These are phyloP conservation scores for Nematodospora anomalae DNA, from an alignment of 1,139 yeast genomes.

Conservation along the genomic window DNA sequence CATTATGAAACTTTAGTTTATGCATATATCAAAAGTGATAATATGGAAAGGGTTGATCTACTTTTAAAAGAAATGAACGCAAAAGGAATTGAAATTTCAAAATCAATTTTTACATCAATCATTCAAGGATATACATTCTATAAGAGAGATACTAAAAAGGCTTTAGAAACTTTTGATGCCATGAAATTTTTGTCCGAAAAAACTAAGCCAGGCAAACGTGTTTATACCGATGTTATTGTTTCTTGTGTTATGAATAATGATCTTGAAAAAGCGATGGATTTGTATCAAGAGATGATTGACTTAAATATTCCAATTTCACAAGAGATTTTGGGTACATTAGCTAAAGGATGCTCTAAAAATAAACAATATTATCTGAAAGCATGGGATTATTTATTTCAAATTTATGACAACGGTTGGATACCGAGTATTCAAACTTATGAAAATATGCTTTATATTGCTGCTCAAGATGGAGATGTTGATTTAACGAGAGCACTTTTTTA, in stretches of 20 bases:
- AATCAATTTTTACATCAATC: slow-evolving; percentile 60
- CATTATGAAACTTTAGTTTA: slow-evolving; percentile 35
- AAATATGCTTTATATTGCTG: slow-evolving; percentile 70
- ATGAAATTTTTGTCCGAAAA: slow-evolving; percentile 74
- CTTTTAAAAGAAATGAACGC: slow-evolving; percentile 50
- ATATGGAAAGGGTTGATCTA: slow-evolving; percentile 33
- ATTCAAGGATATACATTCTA: slow-evolving; percentile 65
- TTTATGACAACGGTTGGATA: slow-evolving; percentile 52
- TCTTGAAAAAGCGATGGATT: slow-evolving; percentile 71
- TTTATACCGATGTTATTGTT: slow-evolving; percentile 71
- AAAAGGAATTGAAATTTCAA: slow-evolving; percentile 52
- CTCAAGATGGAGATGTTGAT: slow-evolving; percentile 76
- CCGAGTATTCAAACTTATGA: slow-evolving; percentile 58
- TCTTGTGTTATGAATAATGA: slow-evolving; percentile 62
- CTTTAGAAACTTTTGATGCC: slow-evolving; percentile 74
- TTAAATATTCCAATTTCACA: slow-evolving; percentile 33
- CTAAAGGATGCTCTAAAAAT: slow-evolving; percentile 66
- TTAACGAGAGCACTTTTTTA: slow-evolving; percentile 71
- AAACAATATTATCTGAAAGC: slow-evolving; percentile 53
- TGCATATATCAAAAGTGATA: slow-evolving; percentile 39
- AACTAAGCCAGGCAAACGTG: slow-evolving; percentile 63
- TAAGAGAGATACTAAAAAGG: slow-evolving; percentile 55
- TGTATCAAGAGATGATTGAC: slow-evolving; percentile 66
- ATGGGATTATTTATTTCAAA: slow-evolving; percentile 77
- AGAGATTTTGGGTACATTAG: slow-evolving; percentile 61